Percentiles rank a stretch among this genome's conserved stretches.
Evolutionary conservation across 495 filamentous ascomycete species (phyloP).

Genomic region (Endocarpon pusillum): DNA sequence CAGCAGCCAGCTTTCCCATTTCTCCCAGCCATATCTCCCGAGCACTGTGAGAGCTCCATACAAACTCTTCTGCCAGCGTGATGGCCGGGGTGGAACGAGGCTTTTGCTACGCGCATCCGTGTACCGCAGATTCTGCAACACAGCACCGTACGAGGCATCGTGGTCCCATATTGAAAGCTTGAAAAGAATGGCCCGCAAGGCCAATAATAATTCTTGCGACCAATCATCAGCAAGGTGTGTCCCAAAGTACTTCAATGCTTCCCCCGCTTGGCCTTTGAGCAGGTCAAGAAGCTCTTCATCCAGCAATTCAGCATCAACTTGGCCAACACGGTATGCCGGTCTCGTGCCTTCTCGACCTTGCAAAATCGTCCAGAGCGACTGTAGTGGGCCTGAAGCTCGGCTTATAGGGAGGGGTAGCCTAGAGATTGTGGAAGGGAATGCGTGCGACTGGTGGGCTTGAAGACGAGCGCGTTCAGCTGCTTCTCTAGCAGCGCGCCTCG

Average conservation of each 20-base stretch:
- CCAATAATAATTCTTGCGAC: slow-evolving; percentile 67
- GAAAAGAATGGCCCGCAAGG: slow-evolving; percentile 65
- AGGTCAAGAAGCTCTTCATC: slow-evolving; percentile 85
- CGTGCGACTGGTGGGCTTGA: slow-evolving; percentile 38
- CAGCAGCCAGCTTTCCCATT: slow-evolving; percentile 79
- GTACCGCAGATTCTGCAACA: slow-evolving; percentile 78
- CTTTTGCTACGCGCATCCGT: slow-evolving; percentile 61
- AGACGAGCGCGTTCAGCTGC: slow-evolving; percentile 28
- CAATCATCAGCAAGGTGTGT: slow-evolving; percentile 58
- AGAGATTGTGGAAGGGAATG: slow-evolving; percentile 31
- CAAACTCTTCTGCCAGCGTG: slow-evolving; percentile 59
- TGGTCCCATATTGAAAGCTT: slow-evolving; percentile 96
- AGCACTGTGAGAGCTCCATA: slow-evolving; percentile 79
- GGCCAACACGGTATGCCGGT: slow-evolving; percentile 83
- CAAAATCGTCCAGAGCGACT: slow-evolving; percentile 49
- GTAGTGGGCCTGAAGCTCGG: slow-evolving; percentile 28
- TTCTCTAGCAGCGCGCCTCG: slow-evolving; percentile 48
- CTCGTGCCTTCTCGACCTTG: slow-evolving; percentile 59
- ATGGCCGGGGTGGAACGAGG: slow-evolving; percentile 41
- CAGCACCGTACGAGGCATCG: slow-evolving; percentile 84
- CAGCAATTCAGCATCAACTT: slow-evolving; percentile 89
- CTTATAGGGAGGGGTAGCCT: slow-evolving; percentile 34
- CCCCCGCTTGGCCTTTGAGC: slow-evolving; percentile 71
- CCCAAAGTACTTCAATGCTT: slow-evolving; percentile 73
- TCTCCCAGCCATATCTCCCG: slow-evolving; percentile 74